Percentiles rank a stretch among this genome's conserved stretches.
Evolutionary conservation across 140 eudicot genomes (phyloP).

Genomic region (Anethum foeniculum): DNA sequence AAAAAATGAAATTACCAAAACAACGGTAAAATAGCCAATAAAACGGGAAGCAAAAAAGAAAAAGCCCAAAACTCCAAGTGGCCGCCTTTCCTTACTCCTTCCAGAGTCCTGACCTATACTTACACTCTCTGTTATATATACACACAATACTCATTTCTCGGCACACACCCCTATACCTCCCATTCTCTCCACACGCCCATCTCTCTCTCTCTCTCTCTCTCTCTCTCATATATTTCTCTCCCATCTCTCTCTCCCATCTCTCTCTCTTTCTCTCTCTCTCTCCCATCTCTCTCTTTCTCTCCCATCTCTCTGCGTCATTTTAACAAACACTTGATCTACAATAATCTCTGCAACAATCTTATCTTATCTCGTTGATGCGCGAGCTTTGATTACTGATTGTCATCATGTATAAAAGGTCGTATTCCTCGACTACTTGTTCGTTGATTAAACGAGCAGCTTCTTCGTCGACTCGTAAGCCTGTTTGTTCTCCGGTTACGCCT

Average conservation of each 20-base stretch:
- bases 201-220: slow-evolving; percentile 1
- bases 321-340: neutral
- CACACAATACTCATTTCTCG: neutral
- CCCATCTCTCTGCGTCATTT: neutral
- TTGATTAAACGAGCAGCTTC: slow-evolving; percentile 33
- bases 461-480: slow-evolving; percentile 22
- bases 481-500: slow-evolving; percentile 15
- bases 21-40: neutral
- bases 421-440: slow-evolving; percentile 24
- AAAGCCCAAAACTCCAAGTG: slow-evolving; percentile 1
- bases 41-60: neutral
- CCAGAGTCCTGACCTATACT: neutral
- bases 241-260: no score
- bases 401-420: slow-evolving; percentile 41
- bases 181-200: slow-evolving; percentile 13
- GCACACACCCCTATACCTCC: slow-evolving; percentile 14
- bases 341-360: neutral
- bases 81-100: slow-evolving; percentile 1
- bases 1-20: neutral
- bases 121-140: neutral
- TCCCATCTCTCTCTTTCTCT: neutral
- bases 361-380: slow-evolving; percentile 14
- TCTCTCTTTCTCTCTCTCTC: neutral
- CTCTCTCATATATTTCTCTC: neutral
- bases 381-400: neutral